Evolutionary conservation across 1,139 yeast genomes (phyloP).

Genomic region (Debaryomyces sp.): DNA sequence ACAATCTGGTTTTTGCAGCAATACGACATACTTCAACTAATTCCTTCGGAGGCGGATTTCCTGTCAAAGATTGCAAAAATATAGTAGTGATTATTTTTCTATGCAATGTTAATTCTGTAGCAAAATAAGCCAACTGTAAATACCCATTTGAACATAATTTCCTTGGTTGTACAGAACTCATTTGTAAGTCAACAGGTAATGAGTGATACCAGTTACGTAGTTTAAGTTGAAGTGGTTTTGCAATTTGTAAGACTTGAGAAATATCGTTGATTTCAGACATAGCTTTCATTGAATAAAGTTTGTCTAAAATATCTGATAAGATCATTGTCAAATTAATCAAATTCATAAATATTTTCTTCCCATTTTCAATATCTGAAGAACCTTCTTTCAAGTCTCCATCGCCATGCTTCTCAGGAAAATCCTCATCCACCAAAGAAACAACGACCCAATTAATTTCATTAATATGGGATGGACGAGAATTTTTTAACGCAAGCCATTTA

Average conservation of each 20-base stretch:
- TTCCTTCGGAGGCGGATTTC: constrained; percentile 56
- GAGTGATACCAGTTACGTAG: constrained; percentile 85
- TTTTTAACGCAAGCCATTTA: constrained; percentile 80
- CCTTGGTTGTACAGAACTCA: constrained; percentile 62
- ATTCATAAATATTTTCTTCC: constrained; percentile 69
- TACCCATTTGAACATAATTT: constrained; percentile 72
- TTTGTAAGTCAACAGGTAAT: constrained; percentile 69
- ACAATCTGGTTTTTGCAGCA: constrained; percentile 79
- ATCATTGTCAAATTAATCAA: constrained; percentile 71
- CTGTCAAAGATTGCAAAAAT: constrained; percentile 41
- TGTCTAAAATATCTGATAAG: constrained; percentile 68
- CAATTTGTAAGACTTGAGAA: constrained; percentile 66
- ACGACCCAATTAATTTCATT: constrained; percentile 73
- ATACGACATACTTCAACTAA: constrained; percentile 69
- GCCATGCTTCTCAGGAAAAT: constrained; percentile 69
- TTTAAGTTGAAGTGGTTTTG: constrained; percentile 83
- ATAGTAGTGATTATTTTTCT: constrained; percentile 72
- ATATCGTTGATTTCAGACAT: constrained; percentile 58
- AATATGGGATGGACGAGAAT: constrained; percentile 79
- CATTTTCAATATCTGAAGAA: constrained; percentile 70
- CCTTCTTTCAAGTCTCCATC: constrained; percentile 63
- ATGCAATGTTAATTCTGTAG: constrained; percentile 83
- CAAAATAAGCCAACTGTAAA: constrained; percentile 81
- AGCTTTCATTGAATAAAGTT: constrained; percentile 71
- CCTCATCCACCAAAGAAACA: constrained; percentile 62